These are phyloP conservation scores for Albifimbria verrucaria DNA, from an alignment of 2,329 filamentous ascomycete genomes.

Conservation along the genomic window DNA sequence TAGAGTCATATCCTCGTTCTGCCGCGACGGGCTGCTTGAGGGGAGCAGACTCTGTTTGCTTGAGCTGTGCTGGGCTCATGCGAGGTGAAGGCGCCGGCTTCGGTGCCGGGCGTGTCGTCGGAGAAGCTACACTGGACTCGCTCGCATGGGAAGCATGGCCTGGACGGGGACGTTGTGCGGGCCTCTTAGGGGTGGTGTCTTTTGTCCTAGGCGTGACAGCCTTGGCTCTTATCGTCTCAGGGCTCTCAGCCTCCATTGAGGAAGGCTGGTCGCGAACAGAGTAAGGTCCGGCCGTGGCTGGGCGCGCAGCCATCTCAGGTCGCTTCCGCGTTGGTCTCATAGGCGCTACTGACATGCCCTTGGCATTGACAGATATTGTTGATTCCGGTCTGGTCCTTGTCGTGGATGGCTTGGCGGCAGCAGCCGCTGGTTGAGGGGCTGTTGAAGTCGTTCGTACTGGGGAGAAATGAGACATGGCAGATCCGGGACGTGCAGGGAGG, in stretches of 20 bases:
- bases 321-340: slow-evolving; percentile 58
- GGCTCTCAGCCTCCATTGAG: slow-evolving; percentile 36
- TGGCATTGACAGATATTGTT: slow-evolving; percentile 43
- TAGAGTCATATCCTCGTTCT: slow-evolving; percentile 52
- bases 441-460: slow-evolving; percentile 43
- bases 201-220: slow-evolving; percentile 46
- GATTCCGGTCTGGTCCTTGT: slow-evolving; percentile 40
- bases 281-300: slow-evolving; percentile 64
- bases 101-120: slow-evolving; percentile 27
- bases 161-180: slow-evolving; percentile 41
- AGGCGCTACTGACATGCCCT: slow-evolving; percentile 61
- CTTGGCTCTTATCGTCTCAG: slow-evolving; percentile 44
- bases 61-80: slow-evolving; percentile 37
- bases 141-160: slow-evolving; percentile 47
- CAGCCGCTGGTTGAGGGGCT: slow-evolving; percentile 18
- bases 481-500: slow-evolving; percentile 56
- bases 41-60: slow-evolving; percentile 26
- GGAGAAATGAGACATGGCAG: slow-evolving; percentile 61
- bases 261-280: slow-evolving; percentile 52
- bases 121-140: slow-evolving; percentile 48
- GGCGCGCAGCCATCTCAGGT: slow-evolving; percentile 55
- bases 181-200: slow-evolving; percentile 51
- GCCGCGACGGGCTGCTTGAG: slow-evolving; percentile 41
- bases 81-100: slow-evolving; percentile 37
- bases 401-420: slow-evolving; percentile 30